Evolutionary conservation across 805 yeast species (phyloP).

Genomic region (Yamadazyma sp.): DNA sequence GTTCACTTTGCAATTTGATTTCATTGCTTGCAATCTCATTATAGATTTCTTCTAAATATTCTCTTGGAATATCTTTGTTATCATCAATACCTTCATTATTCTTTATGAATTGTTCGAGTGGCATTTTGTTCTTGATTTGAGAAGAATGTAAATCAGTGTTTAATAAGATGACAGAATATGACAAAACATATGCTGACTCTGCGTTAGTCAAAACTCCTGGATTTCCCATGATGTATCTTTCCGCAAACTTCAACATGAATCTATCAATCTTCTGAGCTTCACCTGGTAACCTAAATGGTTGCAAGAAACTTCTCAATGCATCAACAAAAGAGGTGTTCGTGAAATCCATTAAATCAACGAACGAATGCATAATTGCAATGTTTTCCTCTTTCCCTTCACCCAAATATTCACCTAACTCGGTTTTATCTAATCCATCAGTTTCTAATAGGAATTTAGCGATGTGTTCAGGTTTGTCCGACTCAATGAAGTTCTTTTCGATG

Average conservation of each 20-base stretch:
- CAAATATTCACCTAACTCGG: conserved; percentile 83
- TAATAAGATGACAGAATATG: conserved; percentile 88
- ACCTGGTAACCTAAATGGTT: conserved; percentile 91
- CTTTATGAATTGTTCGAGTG: conserved; percentile 77
- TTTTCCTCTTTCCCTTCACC: conserved; percentile 85
- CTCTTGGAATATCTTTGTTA: conserved; percentile 77
- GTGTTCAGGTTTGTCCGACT: conserved; percentile 55
- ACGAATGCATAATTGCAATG: conserved; percentile 85
- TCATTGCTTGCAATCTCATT: conserved; percentile 80
- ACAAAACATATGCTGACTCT: conserved; percentile 87
- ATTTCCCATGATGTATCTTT: conserved; percentile 82
- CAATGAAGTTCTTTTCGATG: conserved; percentile 60
- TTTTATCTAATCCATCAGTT: conserved; percentile 76
- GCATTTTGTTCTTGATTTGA: conserved; percentile 84
- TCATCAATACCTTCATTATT: conserved; percentile 94
- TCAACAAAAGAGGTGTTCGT: conserved; percentile 67
- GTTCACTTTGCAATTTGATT: conserved; percentile 89
- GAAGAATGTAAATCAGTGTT: conserved; percentile 93
- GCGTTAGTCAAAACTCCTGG: conserved; percentile 88
- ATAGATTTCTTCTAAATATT: conserved; percentile 64
- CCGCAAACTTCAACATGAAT: conserved; percentile 95
- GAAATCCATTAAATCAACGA: conserved; percentile 86
- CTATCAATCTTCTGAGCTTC: conserved; percentile 98
- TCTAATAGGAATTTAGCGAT: conserved; percentile 72
- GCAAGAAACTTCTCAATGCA: conserved; percentile 81